These are phyloP conservation scores for Synchytrium microbalum DNA, from an alignment of 371 early-diverging fungal genomes.

Conservation along the genomic window DNA sequence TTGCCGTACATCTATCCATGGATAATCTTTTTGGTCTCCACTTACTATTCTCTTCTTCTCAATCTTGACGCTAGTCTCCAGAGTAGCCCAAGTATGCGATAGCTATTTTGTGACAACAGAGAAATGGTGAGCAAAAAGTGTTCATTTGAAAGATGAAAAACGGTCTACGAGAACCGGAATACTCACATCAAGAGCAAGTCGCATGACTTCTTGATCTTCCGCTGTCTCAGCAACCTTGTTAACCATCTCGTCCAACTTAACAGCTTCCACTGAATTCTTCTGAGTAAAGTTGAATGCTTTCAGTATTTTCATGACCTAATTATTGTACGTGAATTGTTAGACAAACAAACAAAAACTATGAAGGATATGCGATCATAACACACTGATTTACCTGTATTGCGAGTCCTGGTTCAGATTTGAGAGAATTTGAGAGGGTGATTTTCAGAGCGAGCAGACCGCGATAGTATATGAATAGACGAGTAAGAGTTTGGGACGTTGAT, in stretches of 20 bases:
- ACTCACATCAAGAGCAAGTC: neutral
- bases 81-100: neutral
- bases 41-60: neutral
- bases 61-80: neutral
- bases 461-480: slow-evolving; percentile 30
- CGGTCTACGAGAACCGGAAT: neutral
- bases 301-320: slow-evolving; percentile 25
- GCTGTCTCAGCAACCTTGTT: neutral
- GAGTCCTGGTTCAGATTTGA: slow-evolving; percentile 17
- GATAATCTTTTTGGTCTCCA: too few relatives aligned
- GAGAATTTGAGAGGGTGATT: slow-evolving; percentile 16
- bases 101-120: neutral
- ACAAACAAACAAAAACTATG: neutral
- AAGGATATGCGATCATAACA: neutral
- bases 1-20: too few relatives aligned
- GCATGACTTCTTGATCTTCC: neutral
- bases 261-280: slow-evolving; percentile 26
- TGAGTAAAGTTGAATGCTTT: slow-evolving; percentile 26
- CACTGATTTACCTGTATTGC: slow-evolving; percentile 20
- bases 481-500: slow-evolving; percentile 16
- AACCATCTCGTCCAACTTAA: slow-evolving; percentile 26
- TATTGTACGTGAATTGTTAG: slow-evolving; percentile 1
- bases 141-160: neutral
- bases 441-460: slow-evolving; percentile 33
- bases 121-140: neutral